Conservation (phyloP, 2,329 filamentous ascomycete genomes). For the Botrytis fragariae region DNA sequence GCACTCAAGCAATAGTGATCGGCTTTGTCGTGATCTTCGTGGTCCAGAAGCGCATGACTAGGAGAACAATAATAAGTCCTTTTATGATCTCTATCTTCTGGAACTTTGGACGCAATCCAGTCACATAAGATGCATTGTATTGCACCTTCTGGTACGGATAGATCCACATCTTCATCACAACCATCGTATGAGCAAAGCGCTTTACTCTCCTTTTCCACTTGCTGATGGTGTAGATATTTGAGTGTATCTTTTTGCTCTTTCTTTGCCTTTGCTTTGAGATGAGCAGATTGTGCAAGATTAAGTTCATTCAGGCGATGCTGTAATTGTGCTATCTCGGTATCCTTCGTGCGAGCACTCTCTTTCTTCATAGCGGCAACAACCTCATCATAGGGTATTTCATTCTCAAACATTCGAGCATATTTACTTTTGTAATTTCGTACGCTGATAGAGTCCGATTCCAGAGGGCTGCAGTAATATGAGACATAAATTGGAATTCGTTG, state of each 20-base stretch:
- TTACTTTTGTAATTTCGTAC: conserved; percentile 36
- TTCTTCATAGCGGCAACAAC: conserved; percentile 32
- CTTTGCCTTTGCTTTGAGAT: conserved; percentile 33
- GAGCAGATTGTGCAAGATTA: conserved; percentile 35
- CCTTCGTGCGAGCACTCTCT: conserved; percentile 30
- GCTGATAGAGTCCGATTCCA: conserved; percentile 26
- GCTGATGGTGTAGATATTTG: conserved; percentile 25
- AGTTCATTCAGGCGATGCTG: conserved; percentile 29
- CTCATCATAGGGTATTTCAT: conserved; percentile 29
- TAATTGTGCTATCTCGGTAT: conserved; percentile 25
- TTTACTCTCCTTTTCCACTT: conserved; percentile 17
- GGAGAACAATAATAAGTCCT: conserved; percentile 33
- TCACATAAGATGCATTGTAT: conserved; percentile 36
- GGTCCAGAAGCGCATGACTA: conserved; percentile 27
- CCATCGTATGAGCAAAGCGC: conserved; percentile 28
- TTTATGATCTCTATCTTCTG: conserved; percentile 23
- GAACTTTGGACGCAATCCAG: conserved; percentile 30
- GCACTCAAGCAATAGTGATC: conserved; percentile 11
- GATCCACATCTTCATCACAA: conserved; percentile 31
- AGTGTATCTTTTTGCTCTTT: conserved; percentile 32
- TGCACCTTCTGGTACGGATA: conserved; percentile 25
- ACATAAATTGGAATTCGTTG: conserved; percentile 32
- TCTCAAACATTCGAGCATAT: conserved; percentile 35
- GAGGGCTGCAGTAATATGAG: conserved; percentile 32
- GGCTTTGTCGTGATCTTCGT: not conserved